Evolutionary conservation across 2,329 filamentous ascomycete genomes (phyloP), one percentile per base, ranked within the genome.

Genomic region (Rutstroemia sp.): DNA sequence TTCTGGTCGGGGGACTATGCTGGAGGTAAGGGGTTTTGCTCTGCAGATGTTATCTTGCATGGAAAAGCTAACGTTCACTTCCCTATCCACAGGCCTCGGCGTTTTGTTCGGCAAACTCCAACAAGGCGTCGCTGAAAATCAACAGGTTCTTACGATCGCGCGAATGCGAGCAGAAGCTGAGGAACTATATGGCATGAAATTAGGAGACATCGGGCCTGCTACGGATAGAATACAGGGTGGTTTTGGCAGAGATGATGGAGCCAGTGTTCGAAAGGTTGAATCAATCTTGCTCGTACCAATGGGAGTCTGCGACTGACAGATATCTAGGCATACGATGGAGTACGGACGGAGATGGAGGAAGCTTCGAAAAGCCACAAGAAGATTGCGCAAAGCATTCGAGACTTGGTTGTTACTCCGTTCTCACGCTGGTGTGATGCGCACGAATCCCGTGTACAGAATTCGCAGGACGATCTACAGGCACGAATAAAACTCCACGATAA

Each of bases 1-100:
- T 97, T 99, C 77, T 99, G 94, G 94, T 96, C 94, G 61, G 83
- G 84, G 71, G 94, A 99, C 80, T 97, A 97, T 79, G 92, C 92
- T 71, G 91, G 89, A 78, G 92, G 88, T 88, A 76, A 71, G 80
- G 69, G 58, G 41, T 54, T 48, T 25, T 19, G 4, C 16, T 44
- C 34, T 49, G 34, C 49, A 14, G 14, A 18, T 48, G 9, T 55
- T 10, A 19, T 30, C 34, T 3, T 44, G 41, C 41, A 44, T 44
- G 9, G 18, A 44, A 34, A 34, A 34, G 30, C 18, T 44, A 21
- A 44, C n/a, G 21, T 3, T 19, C 18, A 34, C 27, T 21, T 44
- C 19, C 41, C 41, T 19, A 18, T 44, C 21, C 4, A 44, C 14
- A 86, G 85, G 94, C 61, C 82, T 99, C 63, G 92, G 92, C 55